Evolutionary conservation across 331 rosid species (phyloP).

Genomic region (Rhamnella rubrinervis): DNA sequence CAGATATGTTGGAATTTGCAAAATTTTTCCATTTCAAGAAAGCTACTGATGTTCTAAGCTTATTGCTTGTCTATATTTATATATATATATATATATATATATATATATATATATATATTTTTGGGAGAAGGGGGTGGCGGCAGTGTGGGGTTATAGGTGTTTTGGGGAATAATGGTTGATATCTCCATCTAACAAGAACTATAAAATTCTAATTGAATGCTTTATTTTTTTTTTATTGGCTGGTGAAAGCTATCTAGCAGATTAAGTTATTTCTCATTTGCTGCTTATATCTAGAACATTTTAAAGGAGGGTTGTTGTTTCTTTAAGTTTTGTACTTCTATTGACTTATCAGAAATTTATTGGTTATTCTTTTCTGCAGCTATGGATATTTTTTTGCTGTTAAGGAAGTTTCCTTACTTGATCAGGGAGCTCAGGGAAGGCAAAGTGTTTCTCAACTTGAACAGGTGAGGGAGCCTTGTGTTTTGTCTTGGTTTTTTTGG

Average conservation of each 20-base stretch:
- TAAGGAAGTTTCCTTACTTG: slow-evolving; percentile 96
- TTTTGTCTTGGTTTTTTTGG: slow-evolving; percentile 17
- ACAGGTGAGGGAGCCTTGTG: slow-evolving; percentile 56
- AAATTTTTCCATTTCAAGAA: too few relatives aligned
- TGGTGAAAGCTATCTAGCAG: neutral
- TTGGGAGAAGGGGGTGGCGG: too few relatives aligned
- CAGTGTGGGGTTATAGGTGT: too few relatives aligned
- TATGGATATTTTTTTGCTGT: slow-evolving; percentile 82
- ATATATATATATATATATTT: too few relatives aligned
- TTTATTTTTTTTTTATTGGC: too few relatives aligned
- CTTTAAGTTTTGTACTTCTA: slow-evolving; percentile 8
- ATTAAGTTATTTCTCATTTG: neutral
- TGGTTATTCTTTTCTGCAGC: slow-evolving; percentile 34
- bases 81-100: too few relatives aligned
- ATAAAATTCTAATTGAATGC: too few relatives aligned
- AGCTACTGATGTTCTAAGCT: too few relatives aligned
- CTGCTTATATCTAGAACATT: neutral
- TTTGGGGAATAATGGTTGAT: too few relatives aligned
- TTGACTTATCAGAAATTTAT: neutral
- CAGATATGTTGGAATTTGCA: too few relatives aligned
- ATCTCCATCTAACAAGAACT: neutral
- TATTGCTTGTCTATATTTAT: too few relatives aligned
- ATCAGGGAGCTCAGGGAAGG: slow-evolving; percentile 74
- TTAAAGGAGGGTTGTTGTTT: neutral
- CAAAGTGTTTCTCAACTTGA: slow-evolving; percentile 82